Conservation (phyloP, 2,329 filamentous ascomycete species). For the Apiospora kogelbergensis region DNA sequence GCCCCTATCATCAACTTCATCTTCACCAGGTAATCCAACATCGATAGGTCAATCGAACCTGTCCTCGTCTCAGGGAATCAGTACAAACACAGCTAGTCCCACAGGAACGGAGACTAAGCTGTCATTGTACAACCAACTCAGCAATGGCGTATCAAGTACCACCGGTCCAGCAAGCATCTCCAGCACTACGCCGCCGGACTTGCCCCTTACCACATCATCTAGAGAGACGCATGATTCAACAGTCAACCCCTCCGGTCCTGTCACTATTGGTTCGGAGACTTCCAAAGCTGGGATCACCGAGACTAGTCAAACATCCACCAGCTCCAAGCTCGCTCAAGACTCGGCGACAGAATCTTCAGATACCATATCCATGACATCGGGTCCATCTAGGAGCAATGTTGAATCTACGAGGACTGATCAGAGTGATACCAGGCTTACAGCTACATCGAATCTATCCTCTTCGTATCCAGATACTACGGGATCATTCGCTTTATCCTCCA, state of each 20-base stretch:
- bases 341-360: background rate
- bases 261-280: background rate
- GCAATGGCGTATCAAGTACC: background rate
- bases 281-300: background rate
- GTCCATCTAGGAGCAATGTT: background rate
- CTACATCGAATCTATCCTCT: background rate
- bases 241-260: background rate
- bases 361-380: background rate
- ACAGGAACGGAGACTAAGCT: background rate
- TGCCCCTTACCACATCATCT: background rate
- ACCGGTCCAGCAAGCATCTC: background rate
- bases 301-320: background rate
- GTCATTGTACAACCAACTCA: background rate
- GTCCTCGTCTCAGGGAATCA: background rate
- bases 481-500: background rate
- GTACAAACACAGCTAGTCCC: background rate
- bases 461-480: background rate
- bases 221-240: background rate
- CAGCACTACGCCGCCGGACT: background rate
- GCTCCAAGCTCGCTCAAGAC: background rate
- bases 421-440: background rate
- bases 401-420: background rate
- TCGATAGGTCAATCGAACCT: background rate
- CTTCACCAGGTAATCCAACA: background rate
- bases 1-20: background rate